Conservation (phyloP, 1,284 basidiomycete species). For the Apiotrichum veenhuisii region DNA sequence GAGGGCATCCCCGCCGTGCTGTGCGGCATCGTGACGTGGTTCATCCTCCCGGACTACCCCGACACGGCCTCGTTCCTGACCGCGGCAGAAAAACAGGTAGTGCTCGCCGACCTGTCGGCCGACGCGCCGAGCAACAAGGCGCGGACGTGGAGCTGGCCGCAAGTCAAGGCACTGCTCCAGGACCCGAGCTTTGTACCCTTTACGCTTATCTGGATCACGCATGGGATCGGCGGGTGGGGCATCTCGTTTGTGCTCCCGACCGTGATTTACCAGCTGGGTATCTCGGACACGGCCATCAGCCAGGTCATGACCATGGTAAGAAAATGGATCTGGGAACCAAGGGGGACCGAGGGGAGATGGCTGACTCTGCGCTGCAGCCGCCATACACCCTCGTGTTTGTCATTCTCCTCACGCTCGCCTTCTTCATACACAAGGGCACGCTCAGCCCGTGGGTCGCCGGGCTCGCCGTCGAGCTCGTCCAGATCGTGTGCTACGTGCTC, state of each 20-base stretch:
- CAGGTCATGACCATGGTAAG: conserved; percentile 18
- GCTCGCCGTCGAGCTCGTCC: neutral
- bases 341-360: no score
- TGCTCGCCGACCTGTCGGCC: conserved; percentile 3
- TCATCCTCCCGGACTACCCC: conserved; percentile 51
- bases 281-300: conserved; percentile 8
- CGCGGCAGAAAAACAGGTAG: conserved; percentile 1
- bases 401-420: conserved; percentile 8
- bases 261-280: conserved; percentile 12
- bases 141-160: neutral
- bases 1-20: conserved; percentile 54
- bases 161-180: neutral
- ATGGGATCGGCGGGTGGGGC: conserved; percentile 15
- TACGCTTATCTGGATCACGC: conserved; percentile 13
- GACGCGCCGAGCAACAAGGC: conserved; percentile 2
- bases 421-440: neutral
- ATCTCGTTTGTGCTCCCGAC: conserved; percentile 13
- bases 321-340: no score
- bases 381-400: conserved; percentile 17
- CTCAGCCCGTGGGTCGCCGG: conserved; percentile 6
- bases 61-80: conserved; percentile 6
- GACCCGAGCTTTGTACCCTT: conserved; percentile 7
- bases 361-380: no score
- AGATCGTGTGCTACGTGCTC: conserved; percentile 12
- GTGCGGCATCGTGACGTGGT: conserved; percentile 49